Evolutionary conservation across 805 yeast species (phyloP), one percentile per base, ranked within the genome.

Genomic region (Nakazawaea ernobii): DNA sequence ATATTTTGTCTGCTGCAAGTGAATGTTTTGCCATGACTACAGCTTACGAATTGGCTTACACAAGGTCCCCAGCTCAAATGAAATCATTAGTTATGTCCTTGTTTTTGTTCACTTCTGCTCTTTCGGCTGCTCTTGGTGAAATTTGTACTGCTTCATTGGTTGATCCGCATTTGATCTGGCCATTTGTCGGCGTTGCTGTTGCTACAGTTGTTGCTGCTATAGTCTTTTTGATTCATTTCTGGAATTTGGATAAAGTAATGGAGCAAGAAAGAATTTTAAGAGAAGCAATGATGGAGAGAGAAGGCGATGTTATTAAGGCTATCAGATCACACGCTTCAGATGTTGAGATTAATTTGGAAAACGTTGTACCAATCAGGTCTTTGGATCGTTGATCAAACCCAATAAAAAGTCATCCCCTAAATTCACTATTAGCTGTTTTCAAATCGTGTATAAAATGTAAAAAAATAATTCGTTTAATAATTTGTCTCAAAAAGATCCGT

Each of bases 111-210:
- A 68, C 66, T 32, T 59, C 70, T 35, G 74, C 75, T 17, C 51
- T 75, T 49, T 65, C 79, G 4, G 70, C 79, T 17, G 80, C 80
- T 10, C 60, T 75, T 43, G 65, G 71, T 4, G 70, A 67, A 49
- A 74, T 68, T 29, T 58, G 66, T 45, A 62, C 71, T 17, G 69
- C 70, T 26, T 69, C 73, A 7, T 57, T 70, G 51, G 52, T 53
- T 20, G 75, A 71, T 53, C 75, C 75, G 8, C 51, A 67, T 46
- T 60, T 71, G 51, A 67, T 71, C 41, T 67, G 73, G 64, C 72
- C 74, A 24, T 71, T 69, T 51, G 68, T 63, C 17, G 74, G 64
- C 42, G 54, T 67, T 46, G 68, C 71, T 4, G 59, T 59, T 35
- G 73, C 69, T 1, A 69, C 70, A 39, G 60, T 55, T 24, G 51